Evolutionary conservation across 768 basidiomycete genomes (phyloP).

Genomic region (Cantharellus cinnabarinus): DNA sequence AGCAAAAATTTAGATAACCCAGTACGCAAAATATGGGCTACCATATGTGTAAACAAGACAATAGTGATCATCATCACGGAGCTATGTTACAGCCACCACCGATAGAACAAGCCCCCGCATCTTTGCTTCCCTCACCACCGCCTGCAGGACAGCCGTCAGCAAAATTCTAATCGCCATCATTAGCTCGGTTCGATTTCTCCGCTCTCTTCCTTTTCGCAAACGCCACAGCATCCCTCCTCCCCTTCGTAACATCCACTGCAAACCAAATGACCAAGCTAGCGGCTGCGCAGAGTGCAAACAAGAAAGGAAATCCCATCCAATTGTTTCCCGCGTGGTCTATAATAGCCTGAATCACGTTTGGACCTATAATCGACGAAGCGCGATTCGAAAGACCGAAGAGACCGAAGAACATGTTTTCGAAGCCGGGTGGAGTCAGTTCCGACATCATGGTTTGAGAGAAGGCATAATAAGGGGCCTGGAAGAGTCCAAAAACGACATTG

Average conservation of each 20-base stretch:
- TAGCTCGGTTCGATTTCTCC: neutral
- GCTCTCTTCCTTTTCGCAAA: constrained; percentile 14
- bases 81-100: too few relatives aligned
- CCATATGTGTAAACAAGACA: too few relatives aligned
- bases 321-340: constrained; percentile 42
- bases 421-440: constrained; percentile 70
- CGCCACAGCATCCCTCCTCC: constrained; percentile 35
- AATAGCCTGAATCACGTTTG: constrained; percentile 69
- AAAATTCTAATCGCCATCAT: too few relatives aligned
- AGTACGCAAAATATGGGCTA: too few relatives aligned
- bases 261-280: constrained; percentile 68
- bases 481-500: constrained; percentile 58
- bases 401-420: constrained; percentile 49
- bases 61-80: too few relatives aligned
- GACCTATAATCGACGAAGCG: constrained; percentile 73
- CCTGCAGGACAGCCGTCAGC: too few relatives aligned
- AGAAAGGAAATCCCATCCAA: constrained; percentile 71
- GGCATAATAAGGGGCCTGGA: constrained; percentile 77
- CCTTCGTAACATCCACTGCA: constrained; percentile 40
- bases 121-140: too few relatives aligned
- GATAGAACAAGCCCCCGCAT: too few relatives aligned
- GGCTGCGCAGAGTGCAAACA: constrained; percentile 45
- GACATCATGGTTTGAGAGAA: constrained; percentile 26
- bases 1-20: too few relatives aligned
- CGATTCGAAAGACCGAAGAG: constrained; percentile 70